A percentile compares a stretch with the other conserved stretches of the same genome.
Evolutionary conservation across 2,329 filamentous ascomycete genomes (phyloP).

Genomic region (Cladophialophora bantiana): DNA sequence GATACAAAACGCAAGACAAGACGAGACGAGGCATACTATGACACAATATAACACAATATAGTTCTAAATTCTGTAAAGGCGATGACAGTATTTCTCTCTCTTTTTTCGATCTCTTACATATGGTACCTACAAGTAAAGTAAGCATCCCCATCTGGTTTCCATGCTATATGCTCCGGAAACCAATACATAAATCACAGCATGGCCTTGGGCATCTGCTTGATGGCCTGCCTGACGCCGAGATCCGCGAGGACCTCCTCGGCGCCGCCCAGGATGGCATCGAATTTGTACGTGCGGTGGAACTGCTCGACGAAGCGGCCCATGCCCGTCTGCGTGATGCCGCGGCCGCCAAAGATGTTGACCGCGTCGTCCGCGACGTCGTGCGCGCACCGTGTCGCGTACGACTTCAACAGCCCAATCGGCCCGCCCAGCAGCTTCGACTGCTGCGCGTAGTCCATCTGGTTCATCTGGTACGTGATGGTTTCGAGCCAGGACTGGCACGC

Average conservation of each 20-base stretch:
- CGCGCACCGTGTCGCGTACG: slow-evolving; percentile 73
- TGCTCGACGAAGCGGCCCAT: slow-evolving; percentile 75
- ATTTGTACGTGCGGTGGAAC: slow-evolving; percentile 67
- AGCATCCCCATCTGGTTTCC: not conserved
- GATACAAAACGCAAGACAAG: not conserved
- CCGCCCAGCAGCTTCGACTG: slow-evolving; percentile 67
- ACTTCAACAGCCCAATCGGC: slow-evolving; percentile 74
- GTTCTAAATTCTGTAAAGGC: too few species aligned
- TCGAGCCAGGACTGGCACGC: slow-evolving; percentile 72
- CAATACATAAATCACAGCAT: slow-evolving; percentile 60
- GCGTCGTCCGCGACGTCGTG: slow-evolving; percentile 74
- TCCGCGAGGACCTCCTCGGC: slow-evolving; percentile 77
- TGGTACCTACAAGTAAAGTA: not conserved
- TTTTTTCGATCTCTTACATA: not conserved
- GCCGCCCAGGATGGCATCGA: slow-evolving; percentile 70
- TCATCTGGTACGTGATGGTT: slow-evolving; percentile 54
- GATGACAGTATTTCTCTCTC: not conserved
- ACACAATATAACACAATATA: not conserved
- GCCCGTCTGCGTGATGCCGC: slow-evolving; percentile 72
- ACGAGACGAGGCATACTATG: too few species aligned
- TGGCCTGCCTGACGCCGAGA: slow-evolving; percentile 73
- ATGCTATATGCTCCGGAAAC: too few species aligned
- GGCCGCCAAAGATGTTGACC: slow-evolving; percentile 75
- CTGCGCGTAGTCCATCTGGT: slow-evolving; percentile 57
- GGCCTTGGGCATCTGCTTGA: slow-evolving; percentile 83